These are phyloP conservation scores for Podospora australis DNA, from an alignment of 495 filamentous ascomycete species.

Conservation along the genomic window DNA sequence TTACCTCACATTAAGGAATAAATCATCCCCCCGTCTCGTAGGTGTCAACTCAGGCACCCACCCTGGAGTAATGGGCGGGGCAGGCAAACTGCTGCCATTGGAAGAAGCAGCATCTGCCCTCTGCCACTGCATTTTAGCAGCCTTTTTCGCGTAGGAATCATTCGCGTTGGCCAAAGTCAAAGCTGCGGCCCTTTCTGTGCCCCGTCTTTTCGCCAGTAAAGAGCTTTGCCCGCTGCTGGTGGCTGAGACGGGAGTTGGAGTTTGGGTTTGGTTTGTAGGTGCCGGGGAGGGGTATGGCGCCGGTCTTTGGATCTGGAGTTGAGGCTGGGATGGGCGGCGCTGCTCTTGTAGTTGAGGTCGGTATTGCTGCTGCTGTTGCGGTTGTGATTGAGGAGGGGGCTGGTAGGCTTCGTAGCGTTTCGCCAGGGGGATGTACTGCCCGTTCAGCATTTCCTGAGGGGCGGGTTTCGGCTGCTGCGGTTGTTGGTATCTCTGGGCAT, in stretches of 20 bases:
- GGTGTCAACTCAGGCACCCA: constrained; percentile 47
- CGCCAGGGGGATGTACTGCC: neutral
- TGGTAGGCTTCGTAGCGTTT: no score
- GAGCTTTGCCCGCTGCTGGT: constrained; percentile 14
- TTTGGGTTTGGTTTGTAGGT: neutral
- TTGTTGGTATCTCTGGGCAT: neutral
- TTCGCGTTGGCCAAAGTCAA: constrained; percentile 23
- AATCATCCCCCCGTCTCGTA: constrained; percentile 39
- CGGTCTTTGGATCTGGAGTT: no score
- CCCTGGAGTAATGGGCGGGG: constrained; percentile 42
- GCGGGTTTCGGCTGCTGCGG: constrained; percentile 11
- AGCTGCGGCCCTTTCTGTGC: constrained; percentile 38
- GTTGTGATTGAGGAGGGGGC: constrained; percentile 8
- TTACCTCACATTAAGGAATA: constrained; percentile 38
- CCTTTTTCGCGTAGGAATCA: constrained; percentile 9
- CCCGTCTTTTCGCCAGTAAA: constrained; percentile 44
- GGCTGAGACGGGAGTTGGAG: constrained; percentile 1
- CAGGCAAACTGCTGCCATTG: no score
- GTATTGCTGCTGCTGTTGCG: constrained; percentile 2
- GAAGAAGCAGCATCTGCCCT: constrained; percentile 7
- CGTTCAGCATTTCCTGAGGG: neutral
- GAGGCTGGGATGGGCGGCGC: neutral
- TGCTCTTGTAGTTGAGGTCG: constrained; percentile 3
- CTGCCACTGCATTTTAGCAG: constrained; percentile 13
- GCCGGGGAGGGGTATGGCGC: neutral